These are phyloP conservation scores for Podila clonocystis DNA, from an alignment of 192 early-diverging fungal species.

Conservation along the genomic window DNA sequence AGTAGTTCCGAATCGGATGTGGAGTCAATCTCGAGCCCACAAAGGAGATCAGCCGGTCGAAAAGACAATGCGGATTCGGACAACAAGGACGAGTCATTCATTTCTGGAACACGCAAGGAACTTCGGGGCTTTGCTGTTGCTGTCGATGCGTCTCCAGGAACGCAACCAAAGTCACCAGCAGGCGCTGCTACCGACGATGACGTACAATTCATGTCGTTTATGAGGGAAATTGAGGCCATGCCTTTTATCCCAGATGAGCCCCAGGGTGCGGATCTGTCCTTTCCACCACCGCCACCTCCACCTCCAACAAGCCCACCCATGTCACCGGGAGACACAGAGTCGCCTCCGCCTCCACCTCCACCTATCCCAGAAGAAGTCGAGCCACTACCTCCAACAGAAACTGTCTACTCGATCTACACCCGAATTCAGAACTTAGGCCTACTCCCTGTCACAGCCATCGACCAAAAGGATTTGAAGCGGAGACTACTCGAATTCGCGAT, in stretches of 20 bases:
- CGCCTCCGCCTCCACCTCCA: not conserved
- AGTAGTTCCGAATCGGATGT: slow-evolving; percentile 33
- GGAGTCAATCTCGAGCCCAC: too few relatives aligned
- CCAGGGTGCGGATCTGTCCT: not conserved
- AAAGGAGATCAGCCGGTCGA: not conserved
- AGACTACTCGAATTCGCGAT: slow-evolving; percentile 32
- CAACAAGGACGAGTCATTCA: slow-evolving; percentile 12
- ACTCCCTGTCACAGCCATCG: slow-evolving; percentile 11
- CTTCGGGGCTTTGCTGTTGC: slow-evolving; percentile 35
- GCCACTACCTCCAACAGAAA: not conserved
- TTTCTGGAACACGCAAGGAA: slow-evolving; percentile 26
- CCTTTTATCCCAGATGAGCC: slow-evolving; percentile 13
- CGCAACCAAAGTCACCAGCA: not conserved
- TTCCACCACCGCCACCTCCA: slow-evolving; percentile 14
- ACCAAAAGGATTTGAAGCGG: slow-evolving; percentile 29
- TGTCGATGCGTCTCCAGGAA: not conserved
- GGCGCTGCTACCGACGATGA: slow-evolving; percentile 10
- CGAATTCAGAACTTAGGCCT: slow-evolving; percentile 18
- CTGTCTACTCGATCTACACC: slow-evolving; percentile 9
- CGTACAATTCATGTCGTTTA: slow-evolving; percentile 17
- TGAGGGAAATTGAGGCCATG: slow-evolving; percentile 34
- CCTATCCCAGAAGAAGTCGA: not conserved
- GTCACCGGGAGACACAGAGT: not conserved
- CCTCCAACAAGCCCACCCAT: not conserved
- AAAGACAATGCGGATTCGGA: not conserved